Base-by-base conservation (phyloP, 257 asterid species). In the Salvia rosmarinus region DNA sequence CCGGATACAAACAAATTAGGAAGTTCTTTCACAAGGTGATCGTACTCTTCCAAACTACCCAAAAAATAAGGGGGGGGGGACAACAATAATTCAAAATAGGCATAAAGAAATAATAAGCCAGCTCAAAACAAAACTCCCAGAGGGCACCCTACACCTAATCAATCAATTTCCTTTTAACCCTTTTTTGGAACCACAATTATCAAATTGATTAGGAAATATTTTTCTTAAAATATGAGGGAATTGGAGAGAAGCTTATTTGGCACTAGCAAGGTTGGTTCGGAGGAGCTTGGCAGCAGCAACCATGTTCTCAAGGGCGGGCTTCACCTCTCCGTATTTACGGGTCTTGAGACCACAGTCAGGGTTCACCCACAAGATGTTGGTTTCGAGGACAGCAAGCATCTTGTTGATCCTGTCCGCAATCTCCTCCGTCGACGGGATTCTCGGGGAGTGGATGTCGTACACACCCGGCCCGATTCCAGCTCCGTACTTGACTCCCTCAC, bases 331-430 rank as follows among this genome's bases (percentile, higher is more conserved):
- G 17, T 49, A 66, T 5, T 66, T 66, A 34, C 71, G 71, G 0
- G 71, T 66, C 32, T 66, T 66, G 44, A 66, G 60, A 9, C 71
- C 71, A 1, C 71, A 66, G 19, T 66, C 71, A 3, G 71, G 71
- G 60, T 66, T 66, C 30, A 66, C 71, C 71, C 71, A 66, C 60
- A 66, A 44, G 71, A 66, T 49, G 34, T 66, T 66, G 30, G 60
- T 64, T 2, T 64, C 70, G 0, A 64, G 70, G 21, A 66, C 71
- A 1, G 71, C 60, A 32, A 66, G 71, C 71, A 66, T 66, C 60
- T 66, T 66, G 60, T 66, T 46, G 60, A 43, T 44, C 56, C 70
- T 43, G 56, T 64, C 70, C 0, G 70, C 70, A n/a, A 64, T 64
- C 70, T 64, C 71, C n/a, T 66, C 60, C 0, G 71, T 47, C 1